These are phyloP conservation scores for Deinandra increscens DNA, from an alignment of 129 eudicot genomes.

Conservation along the genomic window DNA sequence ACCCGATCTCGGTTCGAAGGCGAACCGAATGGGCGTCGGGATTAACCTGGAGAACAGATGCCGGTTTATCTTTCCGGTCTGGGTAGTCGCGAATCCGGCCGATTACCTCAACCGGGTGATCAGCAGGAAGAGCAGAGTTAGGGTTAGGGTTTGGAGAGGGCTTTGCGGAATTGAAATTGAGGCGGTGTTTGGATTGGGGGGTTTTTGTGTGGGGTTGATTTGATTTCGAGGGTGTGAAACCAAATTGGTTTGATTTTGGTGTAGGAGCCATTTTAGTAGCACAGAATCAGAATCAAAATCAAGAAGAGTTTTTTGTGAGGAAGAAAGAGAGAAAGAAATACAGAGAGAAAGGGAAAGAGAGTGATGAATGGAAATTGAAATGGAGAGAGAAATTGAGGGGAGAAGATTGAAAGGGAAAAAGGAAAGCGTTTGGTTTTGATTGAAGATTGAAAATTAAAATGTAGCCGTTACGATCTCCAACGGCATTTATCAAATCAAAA, in stretches of 20 bases:
- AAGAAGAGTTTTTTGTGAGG: slow-evolving; percentile 13
- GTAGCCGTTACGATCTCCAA: slow-evolving; percentile 40
- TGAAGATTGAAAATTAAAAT: slow-evolving; percentile 24
- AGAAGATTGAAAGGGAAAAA: neutral
- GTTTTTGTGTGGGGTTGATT: slow-evolving; percentile 41
- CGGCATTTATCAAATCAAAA: slow-evolving; percentile 18
- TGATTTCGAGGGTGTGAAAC: slow-evolving; percentile 36
- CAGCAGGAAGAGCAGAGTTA: slow-evolving; percentile 31
- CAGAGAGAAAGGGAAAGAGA: too few species aligned
- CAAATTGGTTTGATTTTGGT: slow-evolving; percentile 26
- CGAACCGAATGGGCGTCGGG: slow-evolving; percentile 52
- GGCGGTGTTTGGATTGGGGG: slow-evolving; percentile 57
- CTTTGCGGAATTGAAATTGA: slow-evolving; percentile 45
- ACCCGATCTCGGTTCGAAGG: slow-evolving; percentile 75
- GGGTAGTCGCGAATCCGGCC: slow-evolving; percentile 82
- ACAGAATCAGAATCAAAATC: too few species aligned
- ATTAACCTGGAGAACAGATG: slow-evolving; percentile 46
- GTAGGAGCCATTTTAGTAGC: slow-evolving; percentile 47
- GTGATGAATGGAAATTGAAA: neutral
- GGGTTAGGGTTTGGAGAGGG: slow-evolving; percentile 55
- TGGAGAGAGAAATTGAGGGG: neutral
- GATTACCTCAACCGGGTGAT: slow-evolving; percentile 93
- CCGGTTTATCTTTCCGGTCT: slow-evolving; percentile 48
- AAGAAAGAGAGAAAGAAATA: slow-evolving; percentile 1
- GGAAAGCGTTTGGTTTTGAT: neutral